A percentile compares a stretch with the other conserved stretches of the same genome.
Evolutionary conservation across 768 basidiomycete species (phyloP).

Genomic region (Cystobasidium onofrii): DNA sequence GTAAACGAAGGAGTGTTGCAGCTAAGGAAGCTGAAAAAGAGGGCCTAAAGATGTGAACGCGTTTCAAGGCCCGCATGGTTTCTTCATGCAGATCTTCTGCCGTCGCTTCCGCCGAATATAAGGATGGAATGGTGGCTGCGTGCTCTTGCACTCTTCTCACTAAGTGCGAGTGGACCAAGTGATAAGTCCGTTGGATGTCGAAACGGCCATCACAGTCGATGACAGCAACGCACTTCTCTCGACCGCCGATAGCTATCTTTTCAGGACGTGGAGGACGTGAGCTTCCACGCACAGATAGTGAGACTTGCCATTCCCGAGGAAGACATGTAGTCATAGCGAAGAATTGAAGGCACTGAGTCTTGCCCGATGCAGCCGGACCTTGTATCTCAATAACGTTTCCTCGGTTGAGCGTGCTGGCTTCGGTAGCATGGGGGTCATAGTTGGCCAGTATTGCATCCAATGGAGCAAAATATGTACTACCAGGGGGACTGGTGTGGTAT

Average conservation of each 20-base stretch:
- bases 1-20: conserved; percentile 56
- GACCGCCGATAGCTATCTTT: conserved; percentile 51
- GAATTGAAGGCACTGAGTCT: conserved; percentile 67
- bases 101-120: conserved; percentile 29
- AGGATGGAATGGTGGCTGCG: conserved; percentile 26
- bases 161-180: conserved; percentile 53
- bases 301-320: conserved; percentile 45
- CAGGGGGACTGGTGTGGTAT: conserved; percentile 30
- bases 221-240: conserved; percentile 59
- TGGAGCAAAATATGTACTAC: conserved; percentile 37
- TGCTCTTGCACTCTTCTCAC: conserved; percentile 33
- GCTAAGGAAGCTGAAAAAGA: conserved; percentile 63
- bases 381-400: conserved; percentile 70
- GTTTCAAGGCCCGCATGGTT: conserved; percentile 49
- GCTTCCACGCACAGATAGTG: conserved; percentile 18
- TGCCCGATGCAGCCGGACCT: conserved; percentile 65
- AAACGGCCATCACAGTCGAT: conserved; percentile 66
- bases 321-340: conserved; percentile 57
- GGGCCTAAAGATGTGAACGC: conserved; percentile 64
- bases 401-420: conserved; percentile 45
- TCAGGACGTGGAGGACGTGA: conserved; percentile 27
- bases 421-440: conserved; percentile 12
- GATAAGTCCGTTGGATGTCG: conserved; percentile 52
- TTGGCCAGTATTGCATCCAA: conserved; percentile 38
- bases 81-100: conserved; percentile 39